Percentiles rank a stretch among this genome's conserved stretches.
These are phyloP conservation scores for Lobosporangium transversale DNA, from an alignment of 192 early-diverging fungal genomes.

Conservation along the genomic window DNA sequence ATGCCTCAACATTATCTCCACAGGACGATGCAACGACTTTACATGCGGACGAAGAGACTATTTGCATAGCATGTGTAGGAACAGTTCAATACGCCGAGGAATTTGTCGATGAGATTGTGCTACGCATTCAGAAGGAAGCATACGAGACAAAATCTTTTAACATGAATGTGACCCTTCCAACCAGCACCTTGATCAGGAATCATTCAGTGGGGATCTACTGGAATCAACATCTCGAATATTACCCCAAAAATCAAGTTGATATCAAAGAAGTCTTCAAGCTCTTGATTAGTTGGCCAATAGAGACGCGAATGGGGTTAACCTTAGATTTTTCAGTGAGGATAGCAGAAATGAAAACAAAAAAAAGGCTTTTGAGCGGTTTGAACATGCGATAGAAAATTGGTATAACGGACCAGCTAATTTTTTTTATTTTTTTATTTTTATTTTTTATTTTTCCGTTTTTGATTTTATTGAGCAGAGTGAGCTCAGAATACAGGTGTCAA, in stretches of 20 bases:
- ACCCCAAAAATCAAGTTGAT: constrained; percentile 43
- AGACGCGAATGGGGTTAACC: constrained; percentile 30
- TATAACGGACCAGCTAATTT: background rate
- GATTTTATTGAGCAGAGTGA: constrained; percentile 40
- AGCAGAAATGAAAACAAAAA: background rate
- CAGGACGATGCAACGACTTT: background rate
- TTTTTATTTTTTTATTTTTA: background rate
- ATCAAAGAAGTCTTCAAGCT: constrained; percentile 70
- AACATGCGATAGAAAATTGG: too few species aligned
- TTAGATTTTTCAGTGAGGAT: constrained; percentile 48
- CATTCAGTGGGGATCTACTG: constrained; percentile 48
- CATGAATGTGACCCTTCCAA: constrained; percentile 55
- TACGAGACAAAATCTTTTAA: constrained; percentile 48
- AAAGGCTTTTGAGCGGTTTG: too few species aligned
- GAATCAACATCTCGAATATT: constrained; percentile 15
- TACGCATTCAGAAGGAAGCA: constrained; percentile 31
- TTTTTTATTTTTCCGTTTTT: background rate
- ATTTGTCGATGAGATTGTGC: constrained; percentile 33
- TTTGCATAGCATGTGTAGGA: constrained; percentile 50
- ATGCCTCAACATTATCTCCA: background rate
- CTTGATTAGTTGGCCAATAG: constrained; percentile 54
- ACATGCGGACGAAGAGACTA: background rate
- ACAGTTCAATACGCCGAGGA: constrained; percentile 41
- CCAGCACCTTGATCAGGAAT: constrained; percentile 53
- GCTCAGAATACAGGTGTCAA: constrained; percentile 61